Conservation (phyloP, 2,329 filamentous ascomycete species). For the Dothidotthia symphoricarpi region DNA sequence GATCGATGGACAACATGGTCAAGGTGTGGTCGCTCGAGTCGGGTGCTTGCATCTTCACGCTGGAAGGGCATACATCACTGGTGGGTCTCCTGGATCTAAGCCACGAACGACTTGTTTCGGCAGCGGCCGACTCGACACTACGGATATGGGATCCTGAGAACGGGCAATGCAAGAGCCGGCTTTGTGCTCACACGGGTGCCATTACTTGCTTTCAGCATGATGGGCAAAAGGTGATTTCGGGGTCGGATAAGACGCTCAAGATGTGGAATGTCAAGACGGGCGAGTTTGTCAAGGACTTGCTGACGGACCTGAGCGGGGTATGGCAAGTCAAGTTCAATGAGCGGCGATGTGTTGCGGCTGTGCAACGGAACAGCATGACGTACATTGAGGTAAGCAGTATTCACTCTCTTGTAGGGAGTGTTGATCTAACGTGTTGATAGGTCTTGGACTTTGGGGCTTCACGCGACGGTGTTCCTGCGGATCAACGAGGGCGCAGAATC, state of each 20-base stretch:
- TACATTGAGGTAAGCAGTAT: conserved; percentile 72
- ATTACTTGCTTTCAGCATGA: conserved; percentile 99
- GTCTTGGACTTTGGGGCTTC: conserved; percentile 96
- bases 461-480: conserved; percentile 76
- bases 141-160: conserved; percentile 96
- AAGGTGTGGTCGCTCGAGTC: conserved; percentile 96
- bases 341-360: conserved; percentile 89
- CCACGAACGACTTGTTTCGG: conserved; percentile 87
- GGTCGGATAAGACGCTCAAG: conserved; percentile 92
- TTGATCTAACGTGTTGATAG: conserved; percentile 52
- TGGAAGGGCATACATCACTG: conserved; percentile 89
- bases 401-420: background rate
- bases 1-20: conserved; percentile 96
- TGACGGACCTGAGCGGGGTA: conserved; percentile 92
- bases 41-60: conserved; percentile 78
- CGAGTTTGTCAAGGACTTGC: conserved; percentile 85
- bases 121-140: conserved; percentile 90
- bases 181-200: conserved; percentile 91
- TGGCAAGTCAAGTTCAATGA: conserved; percentile 99
- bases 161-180: conserved; percentile 82
- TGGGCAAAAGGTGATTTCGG: conserved; percentile 92
- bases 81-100: conserved; percentile 89
- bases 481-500: conserved; percentile 76
- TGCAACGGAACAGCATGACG: conserved; percentile 87
- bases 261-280: conserved; percentile 97